These are phyloP conservation scores for Starmera quercuum DNA, from an alignment of 805 yeast genomes.

Conservation along the genomic window DNA sequence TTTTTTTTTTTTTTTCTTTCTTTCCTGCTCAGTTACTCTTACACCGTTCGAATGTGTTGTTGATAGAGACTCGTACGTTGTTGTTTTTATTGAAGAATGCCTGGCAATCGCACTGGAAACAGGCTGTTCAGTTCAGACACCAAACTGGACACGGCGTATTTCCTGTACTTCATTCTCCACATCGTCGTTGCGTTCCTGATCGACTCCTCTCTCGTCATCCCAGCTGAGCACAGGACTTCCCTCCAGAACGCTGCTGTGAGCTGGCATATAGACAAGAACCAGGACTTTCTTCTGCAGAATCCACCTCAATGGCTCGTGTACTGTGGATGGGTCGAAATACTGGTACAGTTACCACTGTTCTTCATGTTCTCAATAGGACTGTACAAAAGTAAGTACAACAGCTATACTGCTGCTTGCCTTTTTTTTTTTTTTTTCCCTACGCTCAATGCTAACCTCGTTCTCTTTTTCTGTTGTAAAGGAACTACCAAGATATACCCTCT, in stretches of 20 bases:
- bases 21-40: too few species aligned
- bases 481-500: slow-evolving; percentile 26
- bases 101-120: too few species aligned
- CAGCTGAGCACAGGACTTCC: slow-evolving; percentile 35
- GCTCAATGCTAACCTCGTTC: slow-evolving; percentile 3
- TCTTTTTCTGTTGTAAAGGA: slow-evolving; percentile 6
- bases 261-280: slow-evolving; percentile 57
- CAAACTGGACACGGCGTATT: slow-evolving; percentile 36
- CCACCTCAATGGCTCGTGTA: slow-evolving; percentile 67
- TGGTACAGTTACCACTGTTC: slow-evolving; percentile 79
- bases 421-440: slow-evolving; percentile 3
- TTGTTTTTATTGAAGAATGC: too few species aligned
- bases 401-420: slow-evolving; percentile 4
- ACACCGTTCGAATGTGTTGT: too few species aligned
- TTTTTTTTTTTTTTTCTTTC: too few species aligned
- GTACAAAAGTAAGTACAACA: slow-evolving; percentile 22
- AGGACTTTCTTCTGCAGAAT: slow-evolving; percentile 58
- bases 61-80: too few species aligned
- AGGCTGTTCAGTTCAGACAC: slow-evolving; percentile 13
- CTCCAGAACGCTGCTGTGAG: slow-evolving; percentile 43
- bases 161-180: slow-evolving; percentile 52
- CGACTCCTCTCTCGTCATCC: slow-evolving; percentile 68
- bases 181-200: slow-evolving; percentile 68
- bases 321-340: slow-evolving; percentile 66
- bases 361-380: slow-evolving; percentile 32